Conservation (phyloP, 306 rosid species). For the Quercus mongolica region DNA sequence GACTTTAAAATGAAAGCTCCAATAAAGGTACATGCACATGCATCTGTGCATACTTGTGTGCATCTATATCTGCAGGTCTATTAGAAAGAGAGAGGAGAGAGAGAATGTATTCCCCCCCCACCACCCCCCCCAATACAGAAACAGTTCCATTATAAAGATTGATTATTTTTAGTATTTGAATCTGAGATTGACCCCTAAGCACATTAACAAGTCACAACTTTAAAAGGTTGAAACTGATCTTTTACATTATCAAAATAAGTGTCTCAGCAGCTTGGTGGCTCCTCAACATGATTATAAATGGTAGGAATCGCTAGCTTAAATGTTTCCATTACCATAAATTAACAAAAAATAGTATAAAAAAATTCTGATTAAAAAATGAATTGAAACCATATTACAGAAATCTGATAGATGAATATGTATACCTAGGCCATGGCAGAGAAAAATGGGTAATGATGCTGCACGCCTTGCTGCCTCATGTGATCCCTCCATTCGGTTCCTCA, state of each 20-base stretch:
- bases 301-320: neutral
- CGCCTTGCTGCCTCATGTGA: conserved; percentile 70
- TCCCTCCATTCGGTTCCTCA: conserved; percentile 55
- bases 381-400: conserved; percentile 8
- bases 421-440: conserved; percentile 88
- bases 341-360: neutral
- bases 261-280: neutral
- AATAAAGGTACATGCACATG: neutral
- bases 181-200: neutral
- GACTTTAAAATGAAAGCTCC: neutral
- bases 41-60: neutral
- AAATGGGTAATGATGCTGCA: conserved; percentile 73
- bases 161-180: neutral
- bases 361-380: neutral
- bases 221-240: neutral
- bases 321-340: neutral
- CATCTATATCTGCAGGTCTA: neutral
- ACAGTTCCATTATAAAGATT: neutral
- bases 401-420: conserved; percentile 25
- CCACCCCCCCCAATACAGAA: neutral
- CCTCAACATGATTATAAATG: neutral
- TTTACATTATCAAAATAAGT: neutral
- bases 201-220: neutral
- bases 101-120: too few relatives aligned
- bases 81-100: neutral